Percentiles rank a stretch among this genome's conserved stretches.
Evolutionary conservation across 2,329 filamentous ascomycete species (phyloP).

Genomic region (Blastomyces emzantsi): DNA sequence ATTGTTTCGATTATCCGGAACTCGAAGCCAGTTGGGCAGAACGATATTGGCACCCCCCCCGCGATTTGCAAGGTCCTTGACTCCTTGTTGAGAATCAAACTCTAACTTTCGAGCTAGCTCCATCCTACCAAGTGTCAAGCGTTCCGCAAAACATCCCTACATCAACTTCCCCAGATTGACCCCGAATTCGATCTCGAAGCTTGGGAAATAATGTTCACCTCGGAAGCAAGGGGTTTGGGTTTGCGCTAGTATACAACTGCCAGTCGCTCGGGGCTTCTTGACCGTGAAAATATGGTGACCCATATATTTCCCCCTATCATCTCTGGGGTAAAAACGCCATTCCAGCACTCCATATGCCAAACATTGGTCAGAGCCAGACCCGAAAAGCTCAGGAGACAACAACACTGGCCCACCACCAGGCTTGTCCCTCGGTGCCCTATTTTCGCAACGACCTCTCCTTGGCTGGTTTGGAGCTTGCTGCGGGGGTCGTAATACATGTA

Average conservation of each 20-base stretch:
- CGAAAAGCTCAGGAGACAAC: background rate
- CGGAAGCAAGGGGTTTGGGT: background rate
- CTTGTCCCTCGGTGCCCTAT: background rate
- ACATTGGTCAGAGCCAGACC: background rate
- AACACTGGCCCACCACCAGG: background rate
- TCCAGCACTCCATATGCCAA: background rate
- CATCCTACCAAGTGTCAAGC: background rate
- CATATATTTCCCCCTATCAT: background rate
- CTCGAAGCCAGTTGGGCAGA: background rate
- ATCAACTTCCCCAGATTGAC: background rate
- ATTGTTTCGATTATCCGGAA: background rate
- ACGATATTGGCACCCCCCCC: background rate
- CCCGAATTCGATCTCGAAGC: background rate
- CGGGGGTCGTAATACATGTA: background rate
- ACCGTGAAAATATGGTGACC: background rate
- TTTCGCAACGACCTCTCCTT: background rate
- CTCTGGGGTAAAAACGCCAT: background rate
- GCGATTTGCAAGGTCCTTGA: background rate
- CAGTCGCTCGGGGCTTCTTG: background rate
- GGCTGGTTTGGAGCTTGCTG: background rate
- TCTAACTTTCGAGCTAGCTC: background rate
- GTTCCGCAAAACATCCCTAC: background rate
- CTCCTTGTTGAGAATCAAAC: background rate
- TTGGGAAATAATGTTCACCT: background rate
- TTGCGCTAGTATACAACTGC: background rate